phyloP scores from a whole-genome alignment of 2,329 filamentous ascomycete species.

The Aplosporella prunicola region DNA sequence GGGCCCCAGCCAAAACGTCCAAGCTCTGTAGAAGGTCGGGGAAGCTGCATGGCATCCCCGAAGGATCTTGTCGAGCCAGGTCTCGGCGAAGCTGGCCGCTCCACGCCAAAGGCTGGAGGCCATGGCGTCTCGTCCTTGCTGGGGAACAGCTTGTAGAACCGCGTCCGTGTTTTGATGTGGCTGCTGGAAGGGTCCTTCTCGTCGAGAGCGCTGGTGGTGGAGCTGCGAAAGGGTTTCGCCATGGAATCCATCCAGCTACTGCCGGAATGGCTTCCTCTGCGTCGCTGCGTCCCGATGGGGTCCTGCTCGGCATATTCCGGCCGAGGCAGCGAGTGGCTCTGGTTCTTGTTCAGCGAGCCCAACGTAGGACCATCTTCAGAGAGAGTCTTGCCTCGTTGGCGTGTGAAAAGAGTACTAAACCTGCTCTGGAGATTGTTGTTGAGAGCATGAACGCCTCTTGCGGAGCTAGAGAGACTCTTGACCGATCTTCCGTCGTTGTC shows the following conservation, averaged over 20 bases:
- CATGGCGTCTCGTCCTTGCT: constrained; percentile 40
- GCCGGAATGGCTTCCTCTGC: constrained; percentile 46
- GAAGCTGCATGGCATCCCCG: constrained; percentile 23
- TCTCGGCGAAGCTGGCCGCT: constrained; percentile 44
- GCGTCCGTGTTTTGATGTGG: constrained; percentile 33
- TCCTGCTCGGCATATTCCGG: constrained; percentile 40
- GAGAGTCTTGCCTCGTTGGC: constrained; percentile 51
- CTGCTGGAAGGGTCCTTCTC: constrained; percentile 22
- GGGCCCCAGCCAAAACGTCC: constrained; percentile 27
- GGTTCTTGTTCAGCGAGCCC: constrained; percentile 59
- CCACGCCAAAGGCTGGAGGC: constrained; percentile 33
- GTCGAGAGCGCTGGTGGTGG: constrained; percentile 22
- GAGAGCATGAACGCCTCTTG: constrained; percentile 34
- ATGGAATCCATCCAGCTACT: constrained; percentile 47
- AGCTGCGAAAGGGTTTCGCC: constrained; percentile 24
- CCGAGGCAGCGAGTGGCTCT: constrained; percentile 69
- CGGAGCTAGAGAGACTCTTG: constrained; percentile 40
- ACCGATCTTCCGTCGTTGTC: constrained; percentile 40
- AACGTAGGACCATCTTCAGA: constrained; percentile 55
- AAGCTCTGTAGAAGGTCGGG: constrained; percentile 29
- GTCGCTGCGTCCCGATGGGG: constrained; percentile 39
- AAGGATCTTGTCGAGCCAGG: constrained; percentile 58
- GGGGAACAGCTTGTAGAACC: constrained; percentile 42
- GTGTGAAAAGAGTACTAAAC: constrained; percentile 54
- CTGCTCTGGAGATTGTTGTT: constrained; percentile 31